phyloP scores from a whole-genome alignment of 371 early-diverging fungal genomes.

The Mucor piriformis region DNA sequence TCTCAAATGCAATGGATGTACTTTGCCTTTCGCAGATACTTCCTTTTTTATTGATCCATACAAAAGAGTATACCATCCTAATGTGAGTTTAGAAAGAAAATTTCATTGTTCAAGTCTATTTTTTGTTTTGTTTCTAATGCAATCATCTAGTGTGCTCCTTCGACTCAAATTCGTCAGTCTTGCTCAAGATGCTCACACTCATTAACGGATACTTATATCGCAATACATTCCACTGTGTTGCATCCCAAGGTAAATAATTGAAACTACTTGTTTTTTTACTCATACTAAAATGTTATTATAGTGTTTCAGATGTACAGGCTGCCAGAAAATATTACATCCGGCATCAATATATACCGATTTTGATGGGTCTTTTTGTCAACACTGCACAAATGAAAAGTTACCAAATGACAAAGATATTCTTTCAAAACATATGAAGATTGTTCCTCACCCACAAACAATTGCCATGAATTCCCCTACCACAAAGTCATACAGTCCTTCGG shows the following conservation, averaged over 20 bases:
- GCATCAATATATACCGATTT: slow-evolving; percentile 36
- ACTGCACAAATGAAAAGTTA: slow-evolving; percentile 23
- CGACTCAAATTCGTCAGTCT: background rate
- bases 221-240: slow-evolving; percentile 16
- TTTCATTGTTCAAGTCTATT: too few species aligned
- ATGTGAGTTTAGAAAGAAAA: slow-evolving; percentile 19
- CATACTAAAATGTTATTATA: slow-evolving; percentile 8
- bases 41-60: slow-evolving; percentile 33
- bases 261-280: too few species aligned
- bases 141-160: slow-evolving; percentile 21
- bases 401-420: slow-evolving; percentile 11
- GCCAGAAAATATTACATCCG: slow-evolving; percentile 37
- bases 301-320: slow-evolving; percentile 47
- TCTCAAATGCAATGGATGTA: slow-evolving; percentile 36
- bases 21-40: slow-evolving; percentile 32
- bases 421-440: slow-evolving; percentile 33
- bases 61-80: slow-evolving; percentile 38
- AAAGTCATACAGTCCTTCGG: background rate
- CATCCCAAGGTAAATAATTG: slow-evolving; percentile 38
- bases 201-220: slow-evolving; percentile 29
- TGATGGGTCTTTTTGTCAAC: slow-evolving; percentile 32
- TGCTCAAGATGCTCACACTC: slow-evolving; percentile 30
- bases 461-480: background rate
- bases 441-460: slow-evolving; percentile 36
- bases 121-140: background rate